These are phyloP conservation scores for Tilletia setariae DNA, from an alignment of 1,284 basidiomycete genomes.

Conservation along the genomic window DNA sequence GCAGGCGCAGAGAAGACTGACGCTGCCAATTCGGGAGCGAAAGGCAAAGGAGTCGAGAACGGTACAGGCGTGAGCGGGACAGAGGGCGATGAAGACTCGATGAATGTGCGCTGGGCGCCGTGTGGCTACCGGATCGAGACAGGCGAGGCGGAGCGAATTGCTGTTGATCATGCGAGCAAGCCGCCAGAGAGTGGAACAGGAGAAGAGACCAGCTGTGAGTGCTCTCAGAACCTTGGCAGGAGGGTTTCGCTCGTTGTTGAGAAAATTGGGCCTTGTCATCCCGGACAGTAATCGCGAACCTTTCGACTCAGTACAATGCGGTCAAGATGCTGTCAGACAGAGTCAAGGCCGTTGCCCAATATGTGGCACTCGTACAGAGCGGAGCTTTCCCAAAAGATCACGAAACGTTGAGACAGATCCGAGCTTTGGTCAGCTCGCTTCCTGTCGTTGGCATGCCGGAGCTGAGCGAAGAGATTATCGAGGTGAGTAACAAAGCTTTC, in stretches of 20 bases:
- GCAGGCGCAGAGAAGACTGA: constrained; percentile 10
- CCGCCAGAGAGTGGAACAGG: constrained; percentile 76
- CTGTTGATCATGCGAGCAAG: constrained; percentile 89
- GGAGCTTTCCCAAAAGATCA: constrained; percentile 56
- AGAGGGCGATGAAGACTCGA: constrained; percentile 18
- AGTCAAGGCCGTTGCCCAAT: constrained; percentile 75
- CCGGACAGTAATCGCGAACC: constrained; percentile 76
- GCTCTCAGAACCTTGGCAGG: too few species aligned
- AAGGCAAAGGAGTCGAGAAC: background rate
- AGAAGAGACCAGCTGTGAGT: constrained; percentile 57
- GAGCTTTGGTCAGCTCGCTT: constrained; percentile 73
- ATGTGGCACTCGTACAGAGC: constrained; percentile 55
- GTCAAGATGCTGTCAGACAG: constrained; percentile 93
- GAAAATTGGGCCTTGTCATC: too few species aligned
- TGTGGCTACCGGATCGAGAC: constrained; percentile 85
- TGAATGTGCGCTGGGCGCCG: constrained; percentile 64
- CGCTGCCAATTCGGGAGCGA: background rate
- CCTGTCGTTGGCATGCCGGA: constrained; percentile 34
- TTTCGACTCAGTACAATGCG: constrained; percentile 87
- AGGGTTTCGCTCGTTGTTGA: too few species aligned
- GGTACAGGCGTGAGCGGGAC: constrained; percentile 19
- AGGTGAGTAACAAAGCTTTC: constrained; percentile 19
- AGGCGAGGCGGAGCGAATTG: constrained; percentile 95
- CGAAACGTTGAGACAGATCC: constrained; percentile 74
- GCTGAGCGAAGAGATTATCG: constrained; percentile 33